Conservation (phyloP, 257 asterid genomes). For the Paraleonurus japonicus region DNA sequence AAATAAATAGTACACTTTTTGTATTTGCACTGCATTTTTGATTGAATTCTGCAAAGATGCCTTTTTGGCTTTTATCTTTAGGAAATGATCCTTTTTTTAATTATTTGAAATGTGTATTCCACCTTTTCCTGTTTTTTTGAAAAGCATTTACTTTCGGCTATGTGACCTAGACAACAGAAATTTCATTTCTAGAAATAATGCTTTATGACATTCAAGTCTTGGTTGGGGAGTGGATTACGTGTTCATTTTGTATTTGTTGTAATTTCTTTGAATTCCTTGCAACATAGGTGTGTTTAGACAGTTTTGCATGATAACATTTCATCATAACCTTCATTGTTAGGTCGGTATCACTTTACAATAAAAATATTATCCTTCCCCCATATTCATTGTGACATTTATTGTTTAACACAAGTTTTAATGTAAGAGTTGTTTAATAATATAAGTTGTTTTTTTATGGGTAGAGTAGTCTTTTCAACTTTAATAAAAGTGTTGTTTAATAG, state of each 20-base stretch:
- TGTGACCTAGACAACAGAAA: neutral
- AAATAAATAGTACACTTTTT: neutral
- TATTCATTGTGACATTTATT: too few relatives aligned
- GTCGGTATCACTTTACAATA: too few relatives aligned
- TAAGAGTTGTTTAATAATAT: too few relatives aligned
- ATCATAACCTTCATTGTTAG: too few relatives aligned
- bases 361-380: too few relatives aligned
- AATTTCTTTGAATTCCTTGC: neutral
- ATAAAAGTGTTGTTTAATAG: too few relatives aligned
- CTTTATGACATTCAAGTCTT: neutral
- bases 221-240: neutral
- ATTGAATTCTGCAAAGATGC: neutral
- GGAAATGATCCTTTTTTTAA: neutral
- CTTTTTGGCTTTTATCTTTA: neutral
- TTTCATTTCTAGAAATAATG: neutral
- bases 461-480: too few relatives aligned
- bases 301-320: too few relatives aligned
- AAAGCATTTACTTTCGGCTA: neutral
- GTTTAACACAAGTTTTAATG: too few relatives aligned
- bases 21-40: neutral
- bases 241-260: neutral
- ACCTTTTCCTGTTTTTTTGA: neutral
- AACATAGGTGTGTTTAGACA: too few relatives aligned
- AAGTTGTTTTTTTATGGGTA: too few relatives aligned
- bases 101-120: neutral